Percentiles rank a stretch among this genome's conserved stretches.
These are phyloP conservation scores for Fusarium sulawesiense DNA, from an alignment of 2,329 filamentous ascomycete genomes.

Conservation along the genomic window DNA sequence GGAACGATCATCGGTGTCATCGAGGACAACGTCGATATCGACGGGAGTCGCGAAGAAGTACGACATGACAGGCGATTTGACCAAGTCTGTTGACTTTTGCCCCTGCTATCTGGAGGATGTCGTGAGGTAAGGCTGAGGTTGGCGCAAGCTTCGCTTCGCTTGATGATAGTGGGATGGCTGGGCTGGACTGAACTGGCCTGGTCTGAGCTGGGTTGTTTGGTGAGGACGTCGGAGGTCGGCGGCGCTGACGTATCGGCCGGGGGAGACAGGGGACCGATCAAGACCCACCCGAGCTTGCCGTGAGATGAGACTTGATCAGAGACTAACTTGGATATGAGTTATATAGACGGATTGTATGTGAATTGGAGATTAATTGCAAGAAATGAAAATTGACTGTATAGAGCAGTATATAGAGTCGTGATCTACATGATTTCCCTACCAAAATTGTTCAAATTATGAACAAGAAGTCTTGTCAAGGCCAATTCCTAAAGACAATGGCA, in stretches of 20 bases:
- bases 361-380: background rate
- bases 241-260: constrained; percentile 52
- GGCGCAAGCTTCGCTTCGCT: constrained; percentile 25
- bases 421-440: background rate
- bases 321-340: background rate
- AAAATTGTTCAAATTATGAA: background rate
- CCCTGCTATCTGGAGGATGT: constrained; percentile 1
- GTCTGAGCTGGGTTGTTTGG: constrained; percentile 15
- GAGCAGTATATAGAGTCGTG: background rate
- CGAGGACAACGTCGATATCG: constrained; percentile 98
- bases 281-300: constrained; percentile 44
- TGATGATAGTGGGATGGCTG: constrained; percentile 34
- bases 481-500: background rate
- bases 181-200: constrained; percentile 10
- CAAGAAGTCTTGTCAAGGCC: background rate
- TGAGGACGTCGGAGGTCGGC: constrained; percentile 36
- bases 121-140: constrained; percentile 34
- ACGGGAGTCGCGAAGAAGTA: constrained; percentile 98
- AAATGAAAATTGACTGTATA: too few species aligned
- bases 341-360: background rate
- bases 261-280: constrained; percentile 39
- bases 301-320: background rate
- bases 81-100: background rate
- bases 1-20: constrained; percentile 91
- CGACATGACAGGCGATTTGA: constrained; percentile 73